These are phyloP conservation scores for Xylaria sp. DNA, from an alignment of 495 filamentous ascomycete genomes.

Conservation along the genomic window DNA sequence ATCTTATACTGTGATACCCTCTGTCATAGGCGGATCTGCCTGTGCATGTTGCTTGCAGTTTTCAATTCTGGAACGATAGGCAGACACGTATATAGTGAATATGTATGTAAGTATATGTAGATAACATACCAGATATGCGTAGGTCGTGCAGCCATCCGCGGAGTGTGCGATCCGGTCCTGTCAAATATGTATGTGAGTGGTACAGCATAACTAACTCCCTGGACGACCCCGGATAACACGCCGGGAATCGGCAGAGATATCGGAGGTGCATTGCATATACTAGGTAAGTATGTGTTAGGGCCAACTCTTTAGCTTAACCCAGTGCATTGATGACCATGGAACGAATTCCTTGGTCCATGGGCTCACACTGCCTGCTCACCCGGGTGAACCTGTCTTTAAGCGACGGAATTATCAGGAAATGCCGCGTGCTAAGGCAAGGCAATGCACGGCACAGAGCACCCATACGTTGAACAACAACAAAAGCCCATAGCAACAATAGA, in stretches of 20 bases:
- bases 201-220: neutral
- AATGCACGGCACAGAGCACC: conserved; percentile 8
- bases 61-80: neutral
- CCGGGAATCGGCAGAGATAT: neutral
- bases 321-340: neutral
- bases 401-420: neutral
- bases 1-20: neutral
- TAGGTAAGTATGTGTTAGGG: too few relatives aligned
- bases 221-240: neutral
- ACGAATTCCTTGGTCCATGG: conserved; percentile 14
- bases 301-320: neutral
- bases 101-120: too few relatives aligned
- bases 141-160: neutral
- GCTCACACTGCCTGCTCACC: neutral
- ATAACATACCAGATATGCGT: too few relatives aligned
- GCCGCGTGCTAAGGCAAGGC: conserved; percentile 6
- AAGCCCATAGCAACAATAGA: conserved; percentile 5
- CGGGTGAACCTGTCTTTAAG: conserved; percentile 6
- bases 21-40: neutral
- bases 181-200: neutral
- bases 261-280: conserved; percentile 4
- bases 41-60: neutral
- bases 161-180: neutral
- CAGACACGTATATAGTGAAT: neutral
- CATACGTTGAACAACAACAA: neutral